phyloP scores from a whole-genome alignment of 805 yeast genomes.

The Scheffersomyces ergatensis region DNA sequence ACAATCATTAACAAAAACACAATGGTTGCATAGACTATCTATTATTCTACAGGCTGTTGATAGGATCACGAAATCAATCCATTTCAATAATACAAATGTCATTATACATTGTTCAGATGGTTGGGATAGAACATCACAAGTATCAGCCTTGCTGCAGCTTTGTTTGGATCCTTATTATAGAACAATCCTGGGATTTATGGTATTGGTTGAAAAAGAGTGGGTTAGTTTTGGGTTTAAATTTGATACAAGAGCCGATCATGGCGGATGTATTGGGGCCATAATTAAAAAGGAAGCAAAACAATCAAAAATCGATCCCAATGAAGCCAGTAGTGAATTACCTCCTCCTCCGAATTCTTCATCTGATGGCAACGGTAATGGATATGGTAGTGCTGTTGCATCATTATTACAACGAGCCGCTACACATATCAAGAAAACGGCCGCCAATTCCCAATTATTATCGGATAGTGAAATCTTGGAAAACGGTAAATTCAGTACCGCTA shows the following conservation, averaged over 20 bases:
- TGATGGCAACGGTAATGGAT: conserved; percentile 8
- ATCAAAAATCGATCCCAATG: background rate
- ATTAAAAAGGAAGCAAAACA: conserved; percentile 15
- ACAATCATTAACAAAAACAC: conserved; percentile 58
- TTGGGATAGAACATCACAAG: conserved; percentile 96
- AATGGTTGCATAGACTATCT: conserved; percentile 76
- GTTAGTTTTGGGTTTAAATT: conserved; percentile 90
- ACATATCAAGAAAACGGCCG: conserved; percentile 38
- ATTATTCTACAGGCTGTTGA: conserved; percentile 74
- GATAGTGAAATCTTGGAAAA: conserved; percentile 16
- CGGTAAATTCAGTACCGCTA: conserved; percentile 23
- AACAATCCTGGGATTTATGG: conserved; percentile 83
- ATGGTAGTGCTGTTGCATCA: conserved; percentile 30
- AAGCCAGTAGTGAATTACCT: background rate
- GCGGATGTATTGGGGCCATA: conserved; percentile 47
- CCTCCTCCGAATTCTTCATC: conserved; percentile 5
- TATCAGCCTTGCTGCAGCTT: conserved; percentile 76
- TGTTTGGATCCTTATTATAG: conserved; percentile 90
- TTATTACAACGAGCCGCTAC: conserved; percentile 41
- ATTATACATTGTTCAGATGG: conserved; percentile 96
- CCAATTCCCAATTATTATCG: conserved; percentile 11
- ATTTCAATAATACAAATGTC: conserved; percentile 77
- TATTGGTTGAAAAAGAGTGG: conserved; percentile 92
- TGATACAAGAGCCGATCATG: conserved; percentile 77
- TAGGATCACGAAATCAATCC: conserved; percentile 75